These are phyloP conservation scores for Vitis hybrid DNA, from an alignment of 177 flowering plant species.

Conservation along the genomic window DNA sequence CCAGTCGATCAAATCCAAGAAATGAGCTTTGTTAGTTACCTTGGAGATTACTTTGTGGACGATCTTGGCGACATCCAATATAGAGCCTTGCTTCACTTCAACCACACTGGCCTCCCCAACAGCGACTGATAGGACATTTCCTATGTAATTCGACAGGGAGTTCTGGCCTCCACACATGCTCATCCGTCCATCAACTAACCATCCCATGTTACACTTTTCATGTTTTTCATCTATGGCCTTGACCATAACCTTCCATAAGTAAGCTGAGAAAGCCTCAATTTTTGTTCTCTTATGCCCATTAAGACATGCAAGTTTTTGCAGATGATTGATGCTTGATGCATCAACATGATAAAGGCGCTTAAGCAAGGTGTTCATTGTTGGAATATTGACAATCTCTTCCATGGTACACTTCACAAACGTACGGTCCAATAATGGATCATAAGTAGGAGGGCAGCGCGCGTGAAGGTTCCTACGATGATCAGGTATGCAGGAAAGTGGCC, in stretches of 20 bases:
- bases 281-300: conserved; percentile 41
- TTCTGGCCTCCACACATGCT: conserved; percentile 17
- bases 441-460: conserved; percentile 39
- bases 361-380: conserved; percentile 20
- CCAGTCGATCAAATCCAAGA: conserved; percentile 58
- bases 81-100: conserved; percentile 26
- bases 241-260: conserved; percentile 56
- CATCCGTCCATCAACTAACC: conserved; percentile 50
- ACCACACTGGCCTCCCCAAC: conserved; percentile 35
- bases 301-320: conserved; percentile 30
- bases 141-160: conserved; percentile 42
- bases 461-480: conserved; percentile 37
- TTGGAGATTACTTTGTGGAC: conserved; percentile 36
- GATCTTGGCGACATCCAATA: conserved; percentile 28
- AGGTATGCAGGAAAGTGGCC: conserved; percentile 34
- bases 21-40: conserved; percentile 41
- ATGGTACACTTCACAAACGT: conserved; percentile 36
- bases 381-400: conserved; percentile 44
- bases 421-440: conserved; percentile 39
- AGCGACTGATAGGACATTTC: conserved; percentile 53
- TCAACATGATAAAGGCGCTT: conserved; percentile 52
- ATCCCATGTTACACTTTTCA: conserved; percentile 52
- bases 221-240: conserved; percentile 21
- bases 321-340: conserved; percentile 24
- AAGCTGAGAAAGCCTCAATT: conserved; percentile 61